Evolutionary conservation across 2,329 filamentous ascomycete genomes (phyloP).

Genomic region (Fusarium sp.): DNA sequence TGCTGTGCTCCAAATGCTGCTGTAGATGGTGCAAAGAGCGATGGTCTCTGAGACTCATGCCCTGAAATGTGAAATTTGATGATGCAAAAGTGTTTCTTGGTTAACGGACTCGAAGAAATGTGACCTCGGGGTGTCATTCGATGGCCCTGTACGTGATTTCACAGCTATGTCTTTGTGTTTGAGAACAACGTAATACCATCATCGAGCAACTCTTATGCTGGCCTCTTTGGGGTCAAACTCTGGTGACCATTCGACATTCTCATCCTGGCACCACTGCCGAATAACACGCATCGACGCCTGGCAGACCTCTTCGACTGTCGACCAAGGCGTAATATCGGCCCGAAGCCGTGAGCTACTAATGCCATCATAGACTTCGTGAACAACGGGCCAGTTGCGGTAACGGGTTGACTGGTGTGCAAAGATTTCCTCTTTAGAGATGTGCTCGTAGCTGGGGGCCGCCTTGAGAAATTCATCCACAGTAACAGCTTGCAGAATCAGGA

Average conservation of each 20-base stretch:
- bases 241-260: slow-evolving; percentile 62
- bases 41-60: neutral
- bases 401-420: slow-evolving; percentile 49
- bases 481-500: slow-evolving; percentile 60
- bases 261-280: slow-evolving; percentile 59
- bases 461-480: slow-evolving; percentile 62
- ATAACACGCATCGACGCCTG: slow-evolving; percentile 57
- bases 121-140: no score
- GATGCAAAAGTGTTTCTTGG: slow-evolving; percentile 1
- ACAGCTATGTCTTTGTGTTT: neutral
- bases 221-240: slow-evolving; percentile 51
- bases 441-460: slow-evolving; percentile 50
- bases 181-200: neutral
- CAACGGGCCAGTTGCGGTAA: slow-evolving; percentile 46
- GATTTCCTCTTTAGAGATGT: slow-evolving; percentile 39
- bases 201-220: slow-evolving; percentile 31
- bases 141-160: neutral
- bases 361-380: slow-evolving; percentile 51
- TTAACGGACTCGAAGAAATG: slow-evolving; percentile 21
- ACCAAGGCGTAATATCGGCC: slow-evolving; percentile 58
- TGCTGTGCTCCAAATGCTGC: neutral
- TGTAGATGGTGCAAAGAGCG: neutral
- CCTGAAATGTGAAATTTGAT: neutral
- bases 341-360: slow-evolving; percentile 51
- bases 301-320: slow-evolving; percentile 60